phyloP scores from a whole-genome alignment of 1,139 yeast genomes.

The Taphrina deformans region DNA sequence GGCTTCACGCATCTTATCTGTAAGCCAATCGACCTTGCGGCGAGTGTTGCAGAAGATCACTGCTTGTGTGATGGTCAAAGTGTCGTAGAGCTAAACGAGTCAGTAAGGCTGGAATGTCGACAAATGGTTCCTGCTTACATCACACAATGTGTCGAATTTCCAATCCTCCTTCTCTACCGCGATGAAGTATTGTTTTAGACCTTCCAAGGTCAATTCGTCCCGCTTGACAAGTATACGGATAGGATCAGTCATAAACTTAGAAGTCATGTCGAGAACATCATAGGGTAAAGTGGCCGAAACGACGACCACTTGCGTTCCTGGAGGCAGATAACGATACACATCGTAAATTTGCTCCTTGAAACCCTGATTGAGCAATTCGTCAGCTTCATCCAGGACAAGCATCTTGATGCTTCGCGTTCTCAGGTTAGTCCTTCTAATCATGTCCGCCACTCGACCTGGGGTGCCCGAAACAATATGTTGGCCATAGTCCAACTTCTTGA shows the following conservation, averaged over 20 bases:
- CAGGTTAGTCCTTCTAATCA: constrained; percentile 92
- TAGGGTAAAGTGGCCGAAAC: constrained; percentile 98
- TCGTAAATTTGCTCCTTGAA: constrained; percentile 98
- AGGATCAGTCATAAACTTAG: constrained; percentile 96
- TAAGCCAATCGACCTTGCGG: constrained; percentile 92
- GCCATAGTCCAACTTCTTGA: constrained; percentile 86
- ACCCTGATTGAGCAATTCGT: constrained; percentile 95
- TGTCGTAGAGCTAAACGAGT: constrained; percentile 67
- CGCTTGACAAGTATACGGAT: constrained; percentile 95
- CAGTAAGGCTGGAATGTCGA: neutral
- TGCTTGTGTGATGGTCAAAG: constrained; percentile 97
- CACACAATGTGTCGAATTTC: constrained; percentile 95
- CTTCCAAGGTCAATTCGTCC: constrained; percentile 97
- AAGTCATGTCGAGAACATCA: constrained; percentile 92
- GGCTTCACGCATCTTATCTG: constrained; percentile 79
- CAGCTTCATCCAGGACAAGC: constrained; percentile 99
- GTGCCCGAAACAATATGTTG: constrained; percentile 98
- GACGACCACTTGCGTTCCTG: constrained; percentile 92
- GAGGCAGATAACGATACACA: constrained; percentile 90
- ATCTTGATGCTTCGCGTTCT: constrained; percentile 87
- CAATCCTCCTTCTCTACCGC: constrained; percentile 89
- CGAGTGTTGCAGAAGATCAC: constrained; percentile 99
- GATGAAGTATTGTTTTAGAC: constrained; percentile 94
- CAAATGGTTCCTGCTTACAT: constrained; percentile 43
- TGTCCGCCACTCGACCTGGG: constrained; percentile 98